Evolutionary conservation across 805 yeast genomes (phyloP).

Genomic region (Metschnikowia aberdeeniae): DNA sequence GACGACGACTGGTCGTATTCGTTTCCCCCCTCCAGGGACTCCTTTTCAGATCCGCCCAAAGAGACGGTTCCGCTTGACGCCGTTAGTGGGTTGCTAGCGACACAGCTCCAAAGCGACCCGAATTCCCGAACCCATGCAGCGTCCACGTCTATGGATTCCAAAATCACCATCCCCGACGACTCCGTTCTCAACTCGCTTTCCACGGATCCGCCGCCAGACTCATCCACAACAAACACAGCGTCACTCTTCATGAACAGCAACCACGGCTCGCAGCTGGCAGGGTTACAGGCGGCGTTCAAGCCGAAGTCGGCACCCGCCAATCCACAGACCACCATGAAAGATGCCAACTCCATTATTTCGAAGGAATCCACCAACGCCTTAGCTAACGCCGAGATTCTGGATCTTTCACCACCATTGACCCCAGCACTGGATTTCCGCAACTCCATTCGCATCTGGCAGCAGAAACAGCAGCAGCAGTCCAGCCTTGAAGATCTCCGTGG

Average conservation of each 20-base stretch:
- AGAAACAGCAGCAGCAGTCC: conserved; percentile 7
- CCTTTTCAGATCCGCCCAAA: not conserved
- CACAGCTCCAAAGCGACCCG: not conserved
- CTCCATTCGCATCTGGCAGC: conserved; percentile 18
- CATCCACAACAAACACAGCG: not conserved
- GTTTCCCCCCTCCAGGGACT: conserved; percentile 28
- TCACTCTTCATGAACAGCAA: not conserved
- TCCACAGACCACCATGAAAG: conserved; percentile 49
- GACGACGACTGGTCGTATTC: conserved; percentile 42
- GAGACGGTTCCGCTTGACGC: not conserved
- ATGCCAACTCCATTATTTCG: conserved; percentile 40
- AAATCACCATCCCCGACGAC: not conserved
- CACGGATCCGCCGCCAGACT: not conserved
- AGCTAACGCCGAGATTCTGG: conserved; percentile 2
- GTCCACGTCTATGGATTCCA: not conserved
- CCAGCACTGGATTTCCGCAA: conserved; percentile 13
- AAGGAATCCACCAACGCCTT: conserved; percentile 17
- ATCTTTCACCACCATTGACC: conserved; percentile 11
- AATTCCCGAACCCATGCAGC: too few relatives aligned
- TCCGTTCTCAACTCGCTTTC: not conserved
- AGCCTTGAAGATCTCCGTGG: conserved; percentile 1
- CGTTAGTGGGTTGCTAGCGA: not conserved
- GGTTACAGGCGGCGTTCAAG: conserved; percentile 31
- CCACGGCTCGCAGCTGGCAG: not conserved
- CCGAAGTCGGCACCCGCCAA: conserved; percentile 46